A percentile compares a stretch with the other conserved stretches of the same genome.
Evolutionary conservation across 2,329 filamentous ascomycete genomes (phyloP).

Genomic region (Neophaeococcomyces mojaviensis): DNA sequence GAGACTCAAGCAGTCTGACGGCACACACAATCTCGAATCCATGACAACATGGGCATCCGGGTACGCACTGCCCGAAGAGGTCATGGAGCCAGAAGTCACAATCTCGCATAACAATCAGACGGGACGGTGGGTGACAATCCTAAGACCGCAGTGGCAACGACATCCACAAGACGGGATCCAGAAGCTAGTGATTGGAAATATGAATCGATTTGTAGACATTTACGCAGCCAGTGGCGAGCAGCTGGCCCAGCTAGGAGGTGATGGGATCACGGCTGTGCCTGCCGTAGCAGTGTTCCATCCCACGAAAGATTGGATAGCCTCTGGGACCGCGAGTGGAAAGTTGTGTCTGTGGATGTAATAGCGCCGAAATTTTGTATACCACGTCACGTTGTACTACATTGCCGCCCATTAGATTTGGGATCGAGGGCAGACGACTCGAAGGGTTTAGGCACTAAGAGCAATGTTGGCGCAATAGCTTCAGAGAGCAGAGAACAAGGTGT

Average conservation of each 20-base stretch:
- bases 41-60: constrained; percentile 53
- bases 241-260: constrained; percentile 76
- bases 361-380: too few relatives aligned
- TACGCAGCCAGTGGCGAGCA: constrained; percentile 78
- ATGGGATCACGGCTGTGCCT: constrained; percentile 88
- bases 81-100: constrained; percentile 61
- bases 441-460: not conserved
- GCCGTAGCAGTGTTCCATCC: constrained; percentile 88
- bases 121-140: constrained; percentile 34
- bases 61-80: constrained; percentile 49
- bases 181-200: constrained; percentile 89
- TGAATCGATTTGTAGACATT: constrained; percentile 94
- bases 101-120: constrained; percentile 83
- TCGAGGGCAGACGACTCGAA: too few relatives aligned
- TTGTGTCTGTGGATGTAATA: constrained; percentile 83
- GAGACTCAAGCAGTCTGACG: constrained; percentile 3
- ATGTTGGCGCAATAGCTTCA: not conserved
- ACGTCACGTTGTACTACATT: too few relatives aligned
- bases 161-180: constrained; percentile 70
- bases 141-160: constrained; percentile 84
- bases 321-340: constrained; percentile 86
- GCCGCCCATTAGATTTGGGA: too few relatives aligned
- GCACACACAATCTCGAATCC: constrained; percentile 36
- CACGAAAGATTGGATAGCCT: constrained; percentile 81
- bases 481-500: not conserved